These are phyloP conservation scores for Cucumis melo DNA, from an alignment of 306 rosid genomes.

Conservation along the genomic window DNA sequence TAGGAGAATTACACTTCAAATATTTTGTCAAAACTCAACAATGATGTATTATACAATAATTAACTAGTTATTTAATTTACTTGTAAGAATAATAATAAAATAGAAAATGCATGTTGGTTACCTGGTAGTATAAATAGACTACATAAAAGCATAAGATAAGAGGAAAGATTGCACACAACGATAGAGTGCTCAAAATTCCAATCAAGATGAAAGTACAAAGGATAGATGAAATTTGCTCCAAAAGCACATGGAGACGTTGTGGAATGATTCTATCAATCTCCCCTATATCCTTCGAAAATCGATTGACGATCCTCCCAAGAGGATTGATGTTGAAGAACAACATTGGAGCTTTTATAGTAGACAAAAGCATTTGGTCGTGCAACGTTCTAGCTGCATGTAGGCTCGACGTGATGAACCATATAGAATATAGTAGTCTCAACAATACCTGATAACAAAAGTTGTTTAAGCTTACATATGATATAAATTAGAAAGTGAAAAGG, in stretches of 20 bases:
- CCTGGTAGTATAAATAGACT: slow-evolving; percentile 90
- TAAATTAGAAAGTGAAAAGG: no score
- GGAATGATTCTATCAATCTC: slow-evolving; percentile 88
- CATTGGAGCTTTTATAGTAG: slow-evolving; percentile 83
- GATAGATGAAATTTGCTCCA: slow-evolving; percentile 62
- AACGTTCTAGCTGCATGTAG: slow-evolving; percentile 74
- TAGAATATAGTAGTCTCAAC: slow-evolving; percentile 58
- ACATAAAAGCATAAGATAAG: slow-evolving; percentile 62
- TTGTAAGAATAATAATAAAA: background rate
- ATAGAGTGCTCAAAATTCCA: slow-evolving; percentile 87
- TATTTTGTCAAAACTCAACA: no score
- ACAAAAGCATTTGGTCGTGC: slow-evolving; percentile 73
- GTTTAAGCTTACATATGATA: no score
- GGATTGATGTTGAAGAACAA: slow-evolving; percentile 86
- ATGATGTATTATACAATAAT: no score
- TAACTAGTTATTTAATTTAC: no score
- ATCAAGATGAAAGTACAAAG: slow-evolving; percentile 78
- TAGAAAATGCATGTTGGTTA: background rate
- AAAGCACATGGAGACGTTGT: slow-evolving; percentile 50
- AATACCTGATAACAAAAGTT: slow-evolving; percentile 40
- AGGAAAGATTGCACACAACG: slow-evolving; percentile 94
- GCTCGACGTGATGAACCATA: slow-evolving; percentile 66
- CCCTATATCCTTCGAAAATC: slow-evolving; percentile 87
- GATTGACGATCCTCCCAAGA: slow-evolving; percentile 72
- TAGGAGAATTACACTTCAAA: no score